phyloP scores from a whole-genome alignment of 768 basidiomycete species.

The Mycena maculata region DNA sequence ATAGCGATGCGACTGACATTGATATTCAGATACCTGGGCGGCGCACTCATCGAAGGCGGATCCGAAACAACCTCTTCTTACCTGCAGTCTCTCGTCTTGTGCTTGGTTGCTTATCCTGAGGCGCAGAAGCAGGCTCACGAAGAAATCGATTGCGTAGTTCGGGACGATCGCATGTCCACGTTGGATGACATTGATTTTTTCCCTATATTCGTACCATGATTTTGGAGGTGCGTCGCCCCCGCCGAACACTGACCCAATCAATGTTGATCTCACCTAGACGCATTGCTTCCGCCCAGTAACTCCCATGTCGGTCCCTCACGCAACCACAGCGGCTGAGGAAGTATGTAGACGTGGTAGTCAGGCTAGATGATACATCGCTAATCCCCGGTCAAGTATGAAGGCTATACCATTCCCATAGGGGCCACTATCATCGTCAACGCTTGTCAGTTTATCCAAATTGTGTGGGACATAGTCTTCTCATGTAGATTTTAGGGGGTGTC shows the following conservation, averaged over 20 bases:
- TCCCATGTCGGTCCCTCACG: conserved; percentile 8
- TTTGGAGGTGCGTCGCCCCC: conserved; percentile 31
- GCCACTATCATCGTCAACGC: conserved; percentile 23
- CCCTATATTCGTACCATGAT: conserved; percentile 41
- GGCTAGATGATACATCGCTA: not conserved
- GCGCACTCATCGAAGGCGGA: conserved; percentile 44
- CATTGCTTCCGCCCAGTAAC: conserved; percentile 25
- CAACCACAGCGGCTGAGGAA: not conserved
- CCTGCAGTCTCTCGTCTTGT: conserved; percentile 40
- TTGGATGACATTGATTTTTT: conserved; percentile 36
- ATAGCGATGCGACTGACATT: too few relatives aligned
- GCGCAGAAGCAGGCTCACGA: conserved; percentile 41
- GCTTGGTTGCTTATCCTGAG: conserved; percentile 42
- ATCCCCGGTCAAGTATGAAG: conserved; percentile 8
- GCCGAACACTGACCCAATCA: not conserved
- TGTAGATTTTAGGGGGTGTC: conserved; percentile 11
- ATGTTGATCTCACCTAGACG: not conserved
- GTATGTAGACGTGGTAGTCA: not conserved
- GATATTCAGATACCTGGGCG: conserved; percentile 44
- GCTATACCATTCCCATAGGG: conserved; percentile 20
- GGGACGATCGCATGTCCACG: conserved; percentile 37
- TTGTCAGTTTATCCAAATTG: conserved; percentile 3
- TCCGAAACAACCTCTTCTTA: conserved; percentile 44
- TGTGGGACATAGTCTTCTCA: too few relatives aligned
- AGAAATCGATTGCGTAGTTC: conserved; percentile 44